These are phyloP conservation scores for Pezicula carpinea DNA, from an alignment of 2,329 filamentous ascomycete species.

Conservation along the genomic window DNA sequence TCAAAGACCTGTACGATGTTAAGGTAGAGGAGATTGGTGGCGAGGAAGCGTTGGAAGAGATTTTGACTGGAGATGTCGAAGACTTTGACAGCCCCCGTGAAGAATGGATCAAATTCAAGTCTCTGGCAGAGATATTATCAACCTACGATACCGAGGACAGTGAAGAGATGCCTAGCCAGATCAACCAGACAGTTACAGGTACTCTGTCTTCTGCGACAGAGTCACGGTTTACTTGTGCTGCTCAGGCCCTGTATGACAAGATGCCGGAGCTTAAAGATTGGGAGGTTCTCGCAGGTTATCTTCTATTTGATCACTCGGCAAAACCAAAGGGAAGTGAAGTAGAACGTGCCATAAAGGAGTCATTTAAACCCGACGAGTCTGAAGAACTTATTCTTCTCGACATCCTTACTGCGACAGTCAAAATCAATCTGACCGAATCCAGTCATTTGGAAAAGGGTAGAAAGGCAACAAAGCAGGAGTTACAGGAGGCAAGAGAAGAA, in stretches of 20 bases:
- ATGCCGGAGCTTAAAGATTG: conserved; percentile 78
- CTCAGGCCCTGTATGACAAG: conserved; percentile 79
- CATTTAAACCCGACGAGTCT: conserved; percentile 25
- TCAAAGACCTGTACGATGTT: conserved; percentile 74
- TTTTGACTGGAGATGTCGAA: conserved; percentile 68
- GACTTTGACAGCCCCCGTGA: conserved; percentile 71
- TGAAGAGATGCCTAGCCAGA: conserved; percentile 47
- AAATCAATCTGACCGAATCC: conserved; percentile 62
- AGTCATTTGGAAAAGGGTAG: conserved; percentile 56
- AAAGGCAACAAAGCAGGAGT: conserved; percentile 52
- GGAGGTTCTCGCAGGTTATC: conserved; percentile 84
- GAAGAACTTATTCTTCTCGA: conserved; percentile 87
- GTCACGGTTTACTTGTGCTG: conserved; percentile 79
- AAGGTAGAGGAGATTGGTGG: conserved; percentile 83
- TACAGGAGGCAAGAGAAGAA: conserved; percentile 68
- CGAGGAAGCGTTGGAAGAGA: conserved; percentile 69
- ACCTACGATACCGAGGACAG: conserved; percentile 72
- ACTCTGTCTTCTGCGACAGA: conserved; percentile 54
- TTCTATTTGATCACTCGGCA: conserved; percentile 84
- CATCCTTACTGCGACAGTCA: conserved; percentile 78
- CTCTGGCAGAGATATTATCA: conserved; percentile 76
- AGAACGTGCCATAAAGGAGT: conserved; percentile 34
- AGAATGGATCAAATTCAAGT: conserved; percentile 90
- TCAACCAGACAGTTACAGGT: conserved; percentile 33
- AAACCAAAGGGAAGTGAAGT: conserved; percentile 62